Evolutionary conservation across 75 land plant genomes (phyloP).

Genomic region (Larix kaempferi): DNA sequence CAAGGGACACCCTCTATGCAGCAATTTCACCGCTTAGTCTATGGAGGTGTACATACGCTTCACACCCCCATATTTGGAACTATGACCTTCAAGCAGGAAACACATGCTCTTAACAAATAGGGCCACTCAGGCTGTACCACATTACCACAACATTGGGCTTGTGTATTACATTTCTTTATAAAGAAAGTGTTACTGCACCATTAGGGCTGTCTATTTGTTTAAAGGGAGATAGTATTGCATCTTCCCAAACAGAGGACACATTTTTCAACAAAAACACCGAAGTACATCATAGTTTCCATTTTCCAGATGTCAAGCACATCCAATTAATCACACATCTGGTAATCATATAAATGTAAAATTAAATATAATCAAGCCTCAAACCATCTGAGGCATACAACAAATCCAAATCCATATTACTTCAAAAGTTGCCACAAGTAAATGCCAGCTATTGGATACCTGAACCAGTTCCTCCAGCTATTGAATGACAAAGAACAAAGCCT

Average conservation of each 20-base stretch:
- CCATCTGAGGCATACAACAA: background rate
- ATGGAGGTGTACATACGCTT: no score
- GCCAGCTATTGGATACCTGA: slow-evolving; percentile 55
- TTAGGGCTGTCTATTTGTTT: no score
- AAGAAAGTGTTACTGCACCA: background rate
- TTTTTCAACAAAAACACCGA: background rate
- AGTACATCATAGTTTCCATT: background rate
- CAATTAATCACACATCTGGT: background rate
- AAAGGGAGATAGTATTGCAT: background rate
- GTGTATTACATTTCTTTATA: background rate
- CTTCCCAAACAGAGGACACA: background rate
- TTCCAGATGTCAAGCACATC: background rate
- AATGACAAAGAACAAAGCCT: slow-evolving; percentile 98
- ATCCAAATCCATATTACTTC: background rate
- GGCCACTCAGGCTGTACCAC: no score
- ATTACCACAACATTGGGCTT: background rate
- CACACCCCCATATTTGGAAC: no score
- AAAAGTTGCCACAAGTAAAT: background rate
- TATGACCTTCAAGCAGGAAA: no score
- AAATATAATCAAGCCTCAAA: background rate
- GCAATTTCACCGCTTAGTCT: no score
- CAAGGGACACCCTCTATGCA: no score
- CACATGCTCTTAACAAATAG: no score
- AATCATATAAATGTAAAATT: background rate
- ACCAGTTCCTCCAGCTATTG: slow-evolving; percentile 99